Evolutionary conservation across 495 filamentous ascomycete species (phyloP).

Genomic region (Durotheca rogersii): DNA sequence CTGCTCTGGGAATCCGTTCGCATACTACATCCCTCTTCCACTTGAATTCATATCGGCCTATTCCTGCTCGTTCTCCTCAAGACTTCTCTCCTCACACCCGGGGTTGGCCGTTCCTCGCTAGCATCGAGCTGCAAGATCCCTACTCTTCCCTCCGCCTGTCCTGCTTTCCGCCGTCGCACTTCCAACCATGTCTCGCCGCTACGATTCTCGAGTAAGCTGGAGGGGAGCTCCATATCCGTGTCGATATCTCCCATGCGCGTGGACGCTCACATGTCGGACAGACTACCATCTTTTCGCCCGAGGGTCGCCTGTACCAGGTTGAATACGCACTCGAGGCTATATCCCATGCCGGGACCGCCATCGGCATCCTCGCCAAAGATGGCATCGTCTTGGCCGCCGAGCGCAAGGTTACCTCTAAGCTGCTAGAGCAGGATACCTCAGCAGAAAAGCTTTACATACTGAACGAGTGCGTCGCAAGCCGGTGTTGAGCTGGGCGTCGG

Average conservation of each 20-base stretch:
- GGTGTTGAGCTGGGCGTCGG: not conserved
- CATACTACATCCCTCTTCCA: slow-evolving; percentile 6
- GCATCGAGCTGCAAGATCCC: not conserved
- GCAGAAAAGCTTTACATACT: slow-evolving; percentile 99
- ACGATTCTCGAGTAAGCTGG: slow-evolving; percentile 87
- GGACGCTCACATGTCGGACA: slow-evolving; percentile 52
- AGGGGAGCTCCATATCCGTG: slow-evolving; percentile 8
- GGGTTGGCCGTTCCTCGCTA: not conserved
- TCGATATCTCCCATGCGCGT: slow-evolving; percentile 5
- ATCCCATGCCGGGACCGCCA: slow-evolving; percentile 93
- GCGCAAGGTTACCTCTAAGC: slow-evolving; percentile 98
- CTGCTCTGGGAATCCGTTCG: slow-evolving; percentile 14
- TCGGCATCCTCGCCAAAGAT: slow-evolving; percentile 95
- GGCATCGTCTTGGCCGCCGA: slow-evolving; percentile 98
- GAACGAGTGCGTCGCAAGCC: slow-evolving; percentile 72
- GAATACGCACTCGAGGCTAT: slow-evolving; percentile 99
- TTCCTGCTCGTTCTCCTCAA: slow-evolving; percentile 7
- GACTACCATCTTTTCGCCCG: slow-evolving; percentile 99
- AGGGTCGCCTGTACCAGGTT: slow-evolving; percentile 97
- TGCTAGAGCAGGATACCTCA: slow-evolving; percentile 98
- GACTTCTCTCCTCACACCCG: too few relatives aligned
- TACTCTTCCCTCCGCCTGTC: too few relatives aligned
- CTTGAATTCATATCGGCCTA: not conserved
- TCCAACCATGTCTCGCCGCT: slow-evolving; percentile 85
- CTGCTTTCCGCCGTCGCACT: slow-evolving; percentile 14